phyloP scores from a whole-genome alignment of 2,329 filamentous ascomycete genomes.

The Colletotrichum shisoi region DNA sequence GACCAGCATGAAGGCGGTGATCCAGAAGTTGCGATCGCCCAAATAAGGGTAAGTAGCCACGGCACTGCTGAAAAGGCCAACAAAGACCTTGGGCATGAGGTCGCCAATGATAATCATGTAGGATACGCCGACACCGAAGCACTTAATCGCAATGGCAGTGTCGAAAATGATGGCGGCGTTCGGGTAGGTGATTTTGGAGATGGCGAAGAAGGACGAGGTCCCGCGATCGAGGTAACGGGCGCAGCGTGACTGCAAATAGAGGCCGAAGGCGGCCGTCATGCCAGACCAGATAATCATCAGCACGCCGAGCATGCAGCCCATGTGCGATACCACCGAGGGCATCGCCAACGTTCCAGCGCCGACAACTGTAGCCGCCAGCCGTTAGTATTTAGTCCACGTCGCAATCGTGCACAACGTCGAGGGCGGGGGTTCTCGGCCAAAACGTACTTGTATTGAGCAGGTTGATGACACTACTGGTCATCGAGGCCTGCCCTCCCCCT shows the following conservation, averaged over 20 bases:
- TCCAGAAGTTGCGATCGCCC: constrained; percentile 93
- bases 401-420: neutral
- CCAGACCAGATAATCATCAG: constrained; percentile 92
- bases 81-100: constrained; percentile 92
- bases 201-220: constrained; percentile 89
- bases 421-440: neutral
- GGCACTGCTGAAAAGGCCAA: constrained; percentile 75
- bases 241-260: constrained; percentile 94
- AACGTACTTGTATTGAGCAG: constrained; percentile 89
- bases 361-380: constrained; percentile 68
- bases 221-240: constrained; percentile 92
- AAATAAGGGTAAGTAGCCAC: constrained; percentile 72
- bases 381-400: constrained; percentile 18
- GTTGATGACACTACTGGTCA: constrained; percentile 91
- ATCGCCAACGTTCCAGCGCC: constrained; percentile 93
- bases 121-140: constrained; percentile 95
- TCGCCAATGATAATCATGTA: constrained; percentile 99
- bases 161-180: constrained; percentile 96
- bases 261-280: constrained; percentile 84
- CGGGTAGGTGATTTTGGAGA: constrained; percentile 95
- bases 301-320: constrained; percentile 87
- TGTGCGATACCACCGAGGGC: constrained; percentile 94
- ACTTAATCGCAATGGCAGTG: constrained; percentile 94
- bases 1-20: constrained; percentile 95
- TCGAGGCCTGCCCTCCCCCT: constrained; percentile 82